Percentiles rank a stretch among this genome's conserved stretches.
Conservation (phyloP, 202 grass and related monocot species). For the Panicum hallii region DNA sequence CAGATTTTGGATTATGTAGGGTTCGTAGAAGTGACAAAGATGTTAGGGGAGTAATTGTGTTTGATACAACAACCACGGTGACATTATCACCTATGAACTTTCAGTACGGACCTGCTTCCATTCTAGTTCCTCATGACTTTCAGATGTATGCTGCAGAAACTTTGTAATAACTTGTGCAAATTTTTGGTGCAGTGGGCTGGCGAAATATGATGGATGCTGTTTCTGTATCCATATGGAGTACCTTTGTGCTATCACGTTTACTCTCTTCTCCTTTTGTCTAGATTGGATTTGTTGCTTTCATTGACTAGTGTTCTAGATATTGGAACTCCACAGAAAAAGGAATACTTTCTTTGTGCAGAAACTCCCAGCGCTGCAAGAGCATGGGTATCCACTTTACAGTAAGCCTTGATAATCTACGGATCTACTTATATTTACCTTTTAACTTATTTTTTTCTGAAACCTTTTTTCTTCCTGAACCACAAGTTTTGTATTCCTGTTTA, state of each 20-base stretch:
- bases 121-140: constrained; percentile 26
- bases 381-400: constrained; percentile 99
- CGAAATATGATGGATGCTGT: constrained; percentile 96
- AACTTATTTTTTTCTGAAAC: background rate
- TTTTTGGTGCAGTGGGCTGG: constrained; percentile 75
- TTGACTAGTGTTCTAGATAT: constrained; percentile 86
- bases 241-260: constrained; percentile 1
- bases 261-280: constrained; percentile 28
- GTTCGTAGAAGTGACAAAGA: constrained; percentile 69
- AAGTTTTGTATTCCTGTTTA: background rate
- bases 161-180: constrained; percentile 30
- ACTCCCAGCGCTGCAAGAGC: constrained; percentile 95
- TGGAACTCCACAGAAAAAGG: constrained; percentile 89
- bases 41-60: constrained; percentile 68
- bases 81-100: constrained; percentile 85
- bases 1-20: constrained; percentile 57
- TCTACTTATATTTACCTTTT: constrained; percentile 7
- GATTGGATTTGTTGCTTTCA: constrained; percentile 50
- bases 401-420: constrained; percentile 62
- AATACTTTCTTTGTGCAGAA: constrained; percentile 99
- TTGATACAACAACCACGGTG: constrained; percentile 82
- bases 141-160: background rate
- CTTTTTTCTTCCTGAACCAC: background rate
- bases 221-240: constrained; percentile 86
- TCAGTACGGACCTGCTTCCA: constrained; percentile 63